phyloP scores from a whole-genome alignment of 129 eudicot species.

The Chrysanthemum lavandulifolium region DNA sequence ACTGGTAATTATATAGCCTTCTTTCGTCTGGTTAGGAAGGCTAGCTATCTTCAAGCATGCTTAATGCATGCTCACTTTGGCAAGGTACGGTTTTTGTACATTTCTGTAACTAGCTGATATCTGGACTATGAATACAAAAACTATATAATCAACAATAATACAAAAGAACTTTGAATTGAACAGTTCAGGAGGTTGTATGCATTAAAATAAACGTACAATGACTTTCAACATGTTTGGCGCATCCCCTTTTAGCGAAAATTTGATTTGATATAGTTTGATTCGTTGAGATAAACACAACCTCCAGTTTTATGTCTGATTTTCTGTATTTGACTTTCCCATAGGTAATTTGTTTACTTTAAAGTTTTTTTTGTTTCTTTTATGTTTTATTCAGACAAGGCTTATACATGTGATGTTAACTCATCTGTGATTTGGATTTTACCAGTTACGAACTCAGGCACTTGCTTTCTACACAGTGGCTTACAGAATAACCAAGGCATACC shows the following conservation, averaged over 20 bases:
- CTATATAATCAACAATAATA: too few species aligned
- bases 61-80: constrained; percentile 98
- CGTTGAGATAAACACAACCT: too few species aligned
- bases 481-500: constrained; percentile 94
- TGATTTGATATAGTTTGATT: too few species aligned
- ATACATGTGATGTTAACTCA: constrained; percentile 6
- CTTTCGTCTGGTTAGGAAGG: constrained; percentile 79
- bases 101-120: too few species aligned
- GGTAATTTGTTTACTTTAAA: background rate
- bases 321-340: constrained; percentile 3
- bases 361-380: background rate
- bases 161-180: background rate
- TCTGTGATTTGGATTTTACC: constrained; percentile 34
- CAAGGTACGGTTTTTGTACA: constrained; percentile 55
- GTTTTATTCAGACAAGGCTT: background rate
- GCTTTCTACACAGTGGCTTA: constrained; percentile 82
- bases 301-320: background rate
- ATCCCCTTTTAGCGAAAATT: too few species aligned
- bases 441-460: constrained; percentile 94
- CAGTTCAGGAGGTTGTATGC: too few species aligned
- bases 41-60: constrained; percentile 93
- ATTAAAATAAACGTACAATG: too few species aligned
- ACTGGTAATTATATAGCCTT: constrained; percentile 85
- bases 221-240: too few species aligned
- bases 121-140: too few species aligned